A percentile compares a stretch with the other conserved stretches of the same genome.
These are phyloP conservation scores for Penicillium hesseltinei DNA, from an alignment of 2,329 filamentous ascomycete species.

Conservation along the genomic window DNA sequence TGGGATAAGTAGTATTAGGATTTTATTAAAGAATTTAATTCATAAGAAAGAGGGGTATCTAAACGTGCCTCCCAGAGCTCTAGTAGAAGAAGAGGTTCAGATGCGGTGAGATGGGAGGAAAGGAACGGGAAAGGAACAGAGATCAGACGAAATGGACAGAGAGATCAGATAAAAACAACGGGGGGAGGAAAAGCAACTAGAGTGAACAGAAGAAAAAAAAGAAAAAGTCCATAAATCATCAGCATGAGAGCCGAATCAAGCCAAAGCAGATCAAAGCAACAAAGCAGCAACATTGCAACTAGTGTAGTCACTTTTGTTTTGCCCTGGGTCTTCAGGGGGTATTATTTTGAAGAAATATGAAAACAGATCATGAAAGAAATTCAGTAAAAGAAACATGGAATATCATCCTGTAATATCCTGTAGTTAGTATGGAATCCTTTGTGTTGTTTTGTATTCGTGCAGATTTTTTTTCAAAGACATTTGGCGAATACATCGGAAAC, in stretches of 20 bases:
- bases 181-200: neutral
- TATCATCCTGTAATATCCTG: slow-evolving; percentile 1
- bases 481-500: neutral
- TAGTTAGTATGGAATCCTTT: neutral
- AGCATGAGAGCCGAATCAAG: neutral
- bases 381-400: neutral
- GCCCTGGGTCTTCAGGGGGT: neutral
- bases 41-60: slow-evolving; percentile 32
- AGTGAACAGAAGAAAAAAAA: neutral
- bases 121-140: neutral
- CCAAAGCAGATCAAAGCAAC: slow-evolving; percentile 1
- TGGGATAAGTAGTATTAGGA: neutral
- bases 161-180: neutral
- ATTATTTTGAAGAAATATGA: slow-evolving; percentile 6
- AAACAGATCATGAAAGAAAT: slow-evolving; percentile 3
- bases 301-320: neutral
- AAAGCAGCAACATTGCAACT: slow-evolving; percentile 7
- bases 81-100: slow-evolving; percentile 5
- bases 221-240: neutral
- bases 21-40: slow-evolving; percentile 12
- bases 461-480: neutral
- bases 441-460: neutral
- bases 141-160: neutral
- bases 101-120: neutral
- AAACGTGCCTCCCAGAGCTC: slow-evolving; percentile 30